A percentile compares a stretch with the other conserved stretches of the same genome.
Conservation (phyloP, 1,139 yeast genomes). For the Cylindricascospora bacillispora region DNA sequence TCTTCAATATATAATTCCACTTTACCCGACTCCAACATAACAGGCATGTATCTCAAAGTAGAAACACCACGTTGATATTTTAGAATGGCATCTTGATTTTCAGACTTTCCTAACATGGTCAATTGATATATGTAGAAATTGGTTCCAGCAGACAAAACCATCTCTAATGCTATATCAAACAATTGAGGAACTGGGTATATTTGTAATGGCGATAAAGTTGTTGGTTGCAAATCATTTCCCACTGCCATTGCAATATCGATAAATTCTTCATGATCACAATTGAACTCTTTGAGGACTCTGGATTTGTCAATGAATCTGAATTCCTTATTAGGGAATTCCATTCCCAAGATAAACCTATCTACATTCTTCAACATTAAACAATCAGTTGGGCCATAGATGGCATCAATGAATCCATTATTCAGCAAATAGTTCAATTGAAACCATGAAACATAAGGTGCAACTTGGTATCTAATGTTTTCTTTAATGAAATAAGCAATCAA, state of each 20-base stretch:
- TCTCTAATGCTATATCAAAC: conserved; percentile 32
- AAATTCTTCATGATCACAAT: conserved; percentile 50
- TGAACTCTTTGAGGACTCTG: conserved; percentile 48
- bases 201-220: conserved; percentile 42
- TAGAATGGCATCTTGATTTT: conserved; percentile 20
- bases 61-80: conserved; percentile 41
- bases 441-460: conserved; percentile 77
- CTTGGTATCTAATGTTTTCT: conserved; percentile 48
- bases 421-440: conserved; percentile 68
- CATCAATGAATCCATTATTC: conserved; percentile 45
- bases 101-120: conserved; percentile 13
- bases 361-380: conserved; percentile 46
- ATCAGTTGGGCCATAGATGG: conserved; percentile 79
- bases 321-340: conserved; percentile 49
- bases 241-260: conserved; percentile 60
- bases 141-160: conserved; percentile 34
- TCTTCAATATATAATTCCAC: conserved; percentile 42
- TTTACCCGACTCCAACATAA: conserved; percentile 53
- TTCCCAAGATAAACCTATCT: conserved; percentile 59
- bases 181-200: conserved; percentile 25
- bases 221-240: conserved; percentile 69
- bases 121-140: conserved; percentile 29
- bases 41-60: conserved; percentile 50
- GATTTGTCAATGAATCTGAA: conserved; percentile 55
- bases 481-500: conserved; percentile 46